Evolutionary conservation across 78 protist species (phyloP), one percentile per base, ranked within the genome.

Genomic region (Dictyostelium intermedium): DNA sequence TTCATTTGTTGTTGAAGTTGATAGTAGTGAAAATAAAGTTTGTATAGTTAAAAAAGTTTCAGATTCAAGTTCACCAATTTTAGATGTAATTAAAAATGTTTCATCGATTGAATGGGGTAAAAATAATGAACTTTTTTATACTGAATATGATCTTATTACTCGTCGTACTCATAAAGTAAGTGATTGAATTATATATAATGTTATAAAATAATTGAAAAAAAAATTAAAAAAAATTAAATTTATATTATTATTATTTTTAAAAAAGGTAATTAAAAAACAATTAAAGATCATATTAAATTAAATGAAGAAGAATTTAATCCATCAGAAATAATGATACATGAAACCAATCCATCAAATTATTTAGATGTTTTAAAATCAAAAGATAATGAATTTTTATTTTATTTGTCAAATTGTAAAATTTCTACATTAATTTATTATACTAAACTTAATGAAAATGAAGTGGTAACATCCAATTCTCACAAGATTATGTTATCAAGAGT

Each of bases 51-150:
- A 60, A 70, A 39, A 16, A 13, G 45, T 87, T 4, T 70, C 45
- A 61, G n/a, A 27, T 10, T 23, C 27, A 43, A 45, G 10, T 9
- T 69, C 93, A 76, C 45, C 34, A 7, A 18, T 32, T 30, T 2
- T 89, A 11, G 94, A 89, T 80, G 76, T 63, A n/a, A 89, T 89
- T 32, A 53, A 63, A 35, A 70, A 80, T 47, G 72, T 81, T 16
- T n/a, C 70, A 5, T 30, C 79, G 10, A 66, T 70, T 18, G 94
- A 89, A 80, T 89, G 94, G 94, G 94, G 85, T 53, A 76, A 56
- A 69, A 34, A 70, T 3, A 89, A 80, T 81, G 94, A 89, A 8
- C 5, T 89, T 1, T 89, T 61, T n/a, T 89, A 80, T 80, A 50
- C 82, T 27, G 16, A 43, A 10, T 69, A 72, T 14, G 83, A 89